Conservation (phyloP, 73 alveolate genomes). For the Paramecium sexaurelia region DNA sequence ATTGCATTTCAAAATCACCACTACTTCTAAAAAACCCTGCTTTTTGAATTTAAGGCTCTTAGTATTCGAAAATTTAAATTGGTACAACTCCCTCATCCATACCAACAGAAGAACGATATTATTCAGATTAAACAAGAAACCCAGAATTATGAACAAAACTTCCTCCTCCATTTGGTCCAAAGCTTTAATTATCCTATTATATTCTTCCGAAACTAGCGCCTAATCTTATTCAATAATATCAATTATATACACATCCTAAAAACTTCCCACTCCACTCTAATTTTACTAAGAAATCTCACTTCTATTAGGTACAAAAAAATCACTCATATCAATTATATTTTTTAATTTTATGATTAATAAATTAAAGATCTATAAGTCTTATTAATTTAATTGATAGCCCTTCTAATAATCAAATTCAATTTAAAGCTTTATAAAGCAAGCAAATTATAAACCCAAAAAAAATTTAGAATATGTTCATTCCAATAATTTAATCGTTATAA, state of each 20-base stretch:
- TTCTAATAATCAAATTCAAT: background rate
- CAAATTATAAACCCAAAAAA: background rate
- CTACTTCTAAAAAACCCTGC: background rate
- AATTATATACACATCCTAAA: background rate
- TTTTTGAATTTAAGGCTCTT: slow-evolving; percentile 17
- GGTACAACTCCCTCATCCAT: slow-evolving; percentile 1
- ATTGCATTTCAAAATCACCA: slow-evolving; percentile 47
- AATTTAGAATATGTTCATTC: too few relatives aligned
- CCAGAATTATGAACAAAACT: background rate
- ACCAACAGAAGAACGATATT: slow-evolving; percentile 28
- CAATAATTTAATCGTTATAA: too few relatives aligned
- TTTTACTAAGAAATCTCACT: background rate
- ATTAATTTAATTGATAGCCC: background rate
- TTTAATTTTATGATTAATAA: background rate
- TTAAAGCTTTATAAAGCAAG: background rate
- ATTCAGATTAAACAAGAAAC: background rate
- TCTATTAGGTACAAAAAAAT: background rate
- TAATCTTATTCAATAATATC: background rate
- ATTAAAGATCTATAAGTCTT: background rate
- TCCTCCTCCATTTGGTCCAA: slow-evolving; percentile 23
- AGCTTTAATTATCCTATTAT: background rate
- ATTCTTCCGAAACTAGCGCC: slow-evolving; percentile 43
- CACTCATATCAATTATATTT: slow-evolving; percentile 4
- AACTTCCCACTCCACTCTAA: background rate
- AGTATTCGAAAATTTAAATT: background rate